A percentile compares a stretch with the other conserved stretches of the same genome.
Evolutionary conservation across 1,139 yeast genomes (phyloP).

Genomic region (Eremothecium sinecaudum): DNA sequence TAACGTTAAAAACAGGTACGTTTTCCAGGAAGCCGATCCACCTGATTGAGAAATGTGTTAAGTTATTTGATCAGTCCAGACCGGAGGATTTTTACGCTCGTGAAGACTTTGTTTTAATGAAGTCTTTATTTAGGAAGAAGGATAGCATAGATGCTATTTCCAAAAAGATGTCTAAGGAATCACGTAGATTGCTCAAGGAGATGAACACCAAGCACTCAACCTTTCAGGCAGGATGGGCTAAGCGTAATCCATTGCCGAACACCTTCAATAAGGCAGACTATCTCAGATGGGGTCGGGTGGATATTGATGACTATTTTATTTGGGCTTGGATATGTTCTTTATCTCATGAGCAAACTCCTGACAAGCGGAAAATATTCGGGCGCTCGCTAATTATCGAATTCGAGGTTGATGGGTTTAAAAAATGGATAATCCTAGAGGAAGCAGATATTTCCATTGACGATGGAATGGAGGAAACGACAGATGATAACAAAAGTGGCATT

Average conservation of each 20-base stretch:
- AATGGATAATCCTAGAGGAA: constrained; percentile 78
- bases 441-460: constrained; percentile 36
- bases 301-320: constrained; percentile 77
- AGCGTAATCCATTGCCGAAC: constrained; percentile 9
- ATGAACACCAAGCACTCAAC: constrained; percentile 42
- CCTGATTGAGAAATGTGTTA: constrained; percentile 43
- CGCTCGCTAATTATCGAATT: constrained; percentile 69
- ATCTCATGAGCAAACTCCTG: constrained; percentile 63
- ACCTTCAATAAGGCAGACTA: constrained; percentile 14
- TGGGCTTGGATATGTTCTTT: constrained; percentile 86
- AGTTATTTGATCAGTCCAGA: constrained; percentile 60
- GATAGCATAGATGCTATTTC: constrained; percentile 46
- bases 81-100: constrained; percentile 62
- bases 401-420: constrained; percentile 61
- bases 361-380: constrained; percentile 63
- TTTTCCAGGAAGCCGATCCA: constrained; percentile 48
- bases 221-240: constrained; percentile 35
- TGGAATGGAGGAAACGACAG: too few relatives aligned
- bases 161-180: constrained; percentile 62
- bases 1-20: constrained; percentile 53
- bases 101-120: constrained; percentile 70
- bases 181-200: constrained; percentile 55
- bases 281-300: constrained; percentile 49
- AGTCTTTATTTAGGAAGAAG: constrained; percentile 55
- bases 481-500: too few relatives aligned